Conservation (phyloP, 495 filamentous ascomycete genomes). For the Aspergillus nidulans region DNA sequence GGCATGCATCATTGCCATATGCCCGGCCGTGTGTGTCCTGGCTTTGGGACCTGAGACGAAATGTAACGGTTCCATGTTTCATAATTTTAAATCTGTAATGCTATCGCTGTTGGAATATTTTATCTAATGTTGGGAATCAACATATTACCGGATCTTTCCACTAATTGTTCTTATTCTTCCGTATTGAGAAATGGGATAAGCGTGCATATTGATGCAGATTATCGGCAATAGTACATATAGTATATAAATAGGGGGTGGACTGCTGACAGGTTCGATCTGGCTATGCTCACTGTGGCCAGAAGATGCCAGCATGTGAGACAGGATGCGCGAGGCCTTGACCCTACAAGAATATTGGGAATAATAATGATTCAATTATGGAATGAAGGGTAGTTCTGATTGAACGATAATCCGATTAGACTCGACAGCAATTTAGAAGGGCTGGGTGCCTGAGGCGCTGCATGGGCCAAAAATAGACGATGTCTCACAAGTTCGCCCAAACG, state of each 20-base stretch:
- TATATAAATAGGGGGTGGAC: constrained; percentile 8
- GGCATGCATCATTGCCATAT: background rate
- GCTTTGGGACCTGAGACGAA: background rate
- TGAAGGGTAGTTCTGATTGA: background rate
- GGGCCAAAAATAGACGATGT: constrained; percentile 23
- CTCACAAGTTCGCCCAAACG: constrained; percentile 17
- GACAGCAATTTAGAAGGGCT: background rate
- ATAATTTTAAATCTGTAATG: constrained; percentile 7
- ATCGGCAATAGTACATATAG: constrained; percentile 17
- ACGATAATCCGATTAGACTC: background rate
- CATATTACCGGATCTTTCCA: background rate
- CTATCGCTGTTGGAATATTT: background rate
- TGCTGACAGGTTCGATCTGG: background rate
- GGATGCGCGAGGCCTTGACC: background rate
- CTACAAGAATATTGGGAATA: background rate
- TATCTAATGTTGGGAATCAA: constrained; percentile 3
- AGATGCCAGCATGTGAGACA: background rate
- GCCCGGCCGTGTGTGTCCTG: background rate
- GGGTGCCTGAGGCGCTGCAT: constrained; percentile 8
- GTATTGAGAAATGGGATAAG: background rate
- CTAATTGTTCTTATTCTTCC: background rate
- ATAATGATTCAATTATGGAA: background rate
- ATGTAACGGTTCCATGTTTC: background rate
- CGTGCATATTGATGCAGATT: constrained; percentile 7
- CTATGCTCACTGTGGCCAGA: background rate